Conservation (phyloP, 805 yeast species). For the Wickerhamomyces rabaulensis region DNA sequence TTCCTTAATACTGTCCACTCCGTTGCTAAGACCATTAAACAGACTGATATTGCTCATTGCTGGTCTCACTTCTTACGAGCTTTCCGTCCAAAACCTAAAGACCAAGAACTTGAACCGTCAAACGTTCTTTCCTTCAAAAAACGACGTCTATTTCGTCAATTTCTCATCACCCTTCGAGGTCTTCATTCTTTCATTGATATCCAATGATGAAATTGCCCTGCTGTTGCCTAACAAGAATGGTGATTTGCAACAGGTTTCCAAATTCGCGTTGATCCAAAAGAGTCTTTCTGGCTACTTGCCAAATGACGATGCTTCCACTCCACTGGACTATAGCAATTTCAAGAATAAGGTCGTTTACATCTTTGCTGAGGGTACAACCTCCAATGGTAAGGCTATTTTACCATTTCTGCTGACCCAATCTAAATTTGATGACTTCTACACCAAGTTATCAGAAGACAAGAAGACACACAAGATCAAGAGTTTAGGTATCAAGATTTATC, state of each 20-base stretch:
- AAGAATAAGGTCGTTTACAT: conserved; percentile 44
- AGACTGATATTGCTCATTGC: conserved; percentile 14
- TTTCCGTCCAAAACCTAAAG: conserved; percentile 19
- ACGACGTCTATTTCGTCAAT: conserved; percentile 43
- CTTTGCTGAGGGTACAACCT: conserved; percentile 78
- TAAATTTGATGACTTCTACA: conserved; percentile 16
- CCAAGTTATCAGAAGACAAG: background rate
- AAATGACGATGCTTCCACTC: conserved; percentile 4
- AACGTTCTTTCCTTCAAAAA: conserved; percentile 29
- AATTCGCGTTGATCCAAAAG: conserved; percentile 26
- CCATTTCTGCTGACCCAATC: conserved; percentile 39
- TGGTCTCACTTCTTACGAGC: conserved; percentile 14
- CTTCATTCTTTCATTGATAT: conserved; percentile 27
- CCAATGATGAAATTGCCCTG: conserved; percentile 24
- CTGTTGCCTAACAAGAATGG: conserved; percentile 33
- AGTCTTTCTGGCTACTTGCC: conserved; percentile 15
- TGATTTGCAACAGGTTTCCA: conserved; percentile 22
- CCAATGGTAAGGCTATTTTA: conserved; percentile 75
- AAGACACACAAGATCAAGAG: conserved; percentile 16
- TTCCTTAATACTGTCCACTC: too few relatives aligned
- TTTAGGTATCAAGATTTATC: conserved; percentile 25
- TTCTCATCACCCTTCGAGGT: conserved; percentile 43
- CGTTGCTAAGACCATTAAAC: background rate
- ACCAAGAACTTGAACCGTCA: conserved; percentile 6
- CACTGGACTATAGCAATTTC: conserved; percentile 14